Base-by-base conservation (phyloP, 73 alveolate species). In the Symbiodinium natans region DNA sequence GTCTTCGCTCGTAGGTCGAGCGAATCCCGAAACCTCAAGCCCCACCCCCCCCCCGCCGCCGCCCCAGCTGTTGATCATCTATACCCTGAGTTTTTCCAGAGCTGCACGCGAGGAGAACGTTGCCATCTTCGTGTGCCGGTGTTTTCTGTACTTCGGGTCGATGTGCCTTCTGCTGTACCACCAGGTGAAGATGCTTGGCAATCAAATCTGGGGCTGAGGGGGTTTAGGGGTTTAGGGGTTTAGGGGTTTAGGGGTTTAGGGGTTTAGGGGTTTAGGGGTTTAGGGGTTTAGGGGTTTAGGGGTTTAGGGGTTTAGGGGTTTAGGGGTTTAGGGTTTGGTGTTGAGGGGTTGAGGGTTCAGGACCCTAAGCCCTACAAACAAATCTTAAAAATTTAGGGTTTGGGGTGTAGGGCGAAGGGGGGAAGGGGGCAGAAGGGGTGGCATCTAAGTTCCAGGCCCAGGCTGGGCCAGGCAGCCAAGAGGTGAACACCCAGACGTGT, bases 71-170 rank as follows among this genome's bases (percentile, higher is more conserved):
- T 19, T 52, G 71, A 13, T 19, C 71, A 10, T 52, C 19, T 52
- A 13, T 19, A 10, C 71, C 71, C 10, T 19, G 10, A 13, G 71
- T 19, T 52, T 10, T 10, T 10, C 19, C 19, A 13, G 71, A 52
- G 19, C 71, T 52, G n/a, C n/a, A n/a, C 11, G 52, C 1, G 46
- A 89, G 96, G 96, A 89, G 87, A 89, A 89, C 46, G 54, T 89
- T 48, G 96, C 96, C 39, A 89, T 89, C 77, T 89, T 89, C 87
- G 33, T 46, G 46, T 89, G 96, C 59, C 96, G 96, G 15, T 89
- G 96, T 31, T 89, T 89, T 41, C 96, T 89, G 46, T 89, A 89
- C 75, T 89, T 89, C 38, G 96, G 96, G 75, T 63, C 87, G 75
- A 89, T 89, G 96, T 89, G 96, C 27, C 87, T 56, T 13, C 87